Conservation (phyloP, 495 filamentous ascomycete species). For the Xylaria scruposa region DNA sequence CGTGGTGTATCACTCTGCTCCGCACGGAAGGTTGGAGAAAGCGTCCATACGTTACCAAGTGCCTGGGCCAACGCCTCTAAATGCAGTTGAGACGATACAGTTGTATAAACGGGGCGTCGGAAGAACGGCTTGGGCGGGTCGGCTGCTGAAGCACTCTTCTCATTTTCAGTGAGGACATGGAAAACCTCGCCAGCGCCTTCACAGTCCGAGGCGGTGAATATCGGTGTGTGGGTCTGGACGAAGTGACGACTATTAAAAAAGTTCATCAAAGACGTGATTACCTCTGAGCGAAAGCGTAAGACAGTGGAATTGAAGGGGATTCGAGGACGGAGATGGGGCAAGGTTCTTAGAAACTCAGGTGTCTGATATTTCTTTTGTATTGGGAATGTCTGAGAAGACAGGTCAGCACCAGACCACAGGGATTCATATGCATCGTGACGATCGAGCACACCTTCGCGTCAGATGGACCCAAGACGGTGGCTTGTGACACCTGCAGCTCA, state of each 20-base stretch:
- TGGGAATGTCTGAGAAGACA: constrained; percentile 71
- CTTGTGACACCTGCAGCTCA: constrained; percentile 75
- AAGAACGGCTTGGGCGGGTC: constrained; percentile 66
- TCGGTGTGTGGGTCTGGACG: constrained; percentile 87
- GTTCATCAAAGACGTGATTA: constrained; percentile 71
- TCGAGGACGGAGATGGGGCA: constrained; percentile 88
- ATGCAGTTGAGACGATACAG: constrained; percentile 93
- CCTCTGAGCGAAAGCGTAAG: constrained; percentile 82
- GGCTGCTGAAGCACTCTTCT: constrained; percentile 32
- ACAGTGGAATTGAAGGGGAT: constrained; percentile 81
- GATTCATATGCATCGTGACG: not conserved
- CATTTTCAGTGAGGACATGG: constrained; percentile 58
- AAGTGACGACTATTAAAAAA: constrained; percentile 76
- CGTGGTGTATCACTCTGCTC: constrained; percentile 94
- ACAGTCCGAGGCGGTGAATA: constrained; percentile 96
- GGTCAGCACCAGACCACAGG: constrained; percentile 27
- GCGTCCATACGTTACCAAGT: constrained; percentile 88
- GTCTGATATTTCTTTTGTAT: constrained; percentile 95
- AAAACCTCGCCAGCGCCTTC: constrained; percentile 98
- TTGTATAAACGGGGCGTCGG: constrained; percentile 89
- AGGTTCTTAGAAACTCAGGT: constrained; percentile 82
- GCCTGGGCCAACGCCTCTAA: constrained; percentile 91
- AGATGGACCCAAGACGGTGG: constrained; percentile 75
- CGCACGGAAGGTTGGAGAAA: constrained; percentile 92
- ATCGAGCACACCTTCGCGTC: constrained; percentile 73